These are phyloP conservation scores for Epichloe typhina DNA, from an alignment of 2,329 filamentous ascomycete genomes.

Conservation along the genomic window DNA sequence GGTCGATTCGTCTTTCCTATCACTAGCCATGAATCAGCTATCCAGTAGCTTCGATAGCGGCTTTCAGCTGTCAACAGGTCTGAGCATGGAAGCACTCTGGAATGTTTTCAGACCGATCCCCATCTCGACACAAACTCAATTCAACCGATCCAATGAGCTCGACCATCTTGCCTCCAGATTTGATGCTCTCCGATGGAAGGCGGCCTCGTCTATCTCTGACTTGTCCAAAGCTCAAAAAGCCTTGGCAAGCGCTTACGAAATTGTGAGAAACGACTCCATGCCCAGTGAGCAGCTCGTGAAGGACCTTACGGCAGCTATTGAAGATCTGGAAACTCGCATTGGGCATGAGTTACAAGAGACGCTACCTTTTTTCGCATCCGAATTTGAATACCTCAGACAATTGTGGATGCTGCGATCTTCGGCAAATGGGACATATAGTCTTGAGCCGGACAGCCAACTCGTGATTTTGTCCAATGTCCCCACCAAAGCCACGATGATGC, in stretches of 20 bases:
- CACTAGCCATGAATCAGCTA: constrained; percentile 27
- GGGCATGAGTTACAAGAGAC: constrained; percentile 27
- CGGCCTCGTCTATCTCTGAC: constrained; percentile 35
- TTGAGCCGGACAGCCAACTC: constrained; percentile 22
- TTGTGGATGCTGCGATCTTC: constrained; percentile 28
- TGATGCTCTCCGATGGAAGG: constrained; percentile 47
- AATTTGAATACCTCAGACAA: constrained; percentile 47
- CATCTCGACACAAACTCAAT: constrained; percentile 30
- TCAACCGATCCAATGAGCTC: constrained; percentile 36
- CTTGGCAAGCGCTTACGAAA: constrained; percentile 40
- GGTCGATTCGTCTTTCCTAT: constrained; percentile 23
- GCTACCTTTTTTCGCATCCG: constrained; percentile 35
- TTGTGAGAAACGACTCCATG: constrained; percentile 31
- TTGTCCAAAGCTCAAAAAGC: constrained; percentile 40
- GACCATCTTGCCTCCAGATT: constrained; percentile 45
- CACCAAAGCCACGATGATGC: constrained; percentile 20
- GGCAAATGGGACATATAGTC: background rate
- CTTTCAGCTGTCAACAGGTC: constrained; percentile 60
- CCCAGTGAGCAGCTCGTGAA: constrained; percentile 34
- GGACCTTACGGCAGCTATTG: constrained; percentile 37
- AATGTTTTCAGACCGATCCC: constrained; percentile 52
- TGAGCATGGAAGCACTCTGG: constrained; percentile 75
- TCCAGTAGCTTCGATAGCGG: constrained; percentile 49
- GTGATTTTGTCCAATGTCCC: constrained; percentile 33
- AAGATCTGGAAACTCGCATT: constrained; percentile 33